phyloP scores from a whole-genome alignment of 768 basidiomycete genomes.

The Lepiota brunneoincarnata region DNA sequence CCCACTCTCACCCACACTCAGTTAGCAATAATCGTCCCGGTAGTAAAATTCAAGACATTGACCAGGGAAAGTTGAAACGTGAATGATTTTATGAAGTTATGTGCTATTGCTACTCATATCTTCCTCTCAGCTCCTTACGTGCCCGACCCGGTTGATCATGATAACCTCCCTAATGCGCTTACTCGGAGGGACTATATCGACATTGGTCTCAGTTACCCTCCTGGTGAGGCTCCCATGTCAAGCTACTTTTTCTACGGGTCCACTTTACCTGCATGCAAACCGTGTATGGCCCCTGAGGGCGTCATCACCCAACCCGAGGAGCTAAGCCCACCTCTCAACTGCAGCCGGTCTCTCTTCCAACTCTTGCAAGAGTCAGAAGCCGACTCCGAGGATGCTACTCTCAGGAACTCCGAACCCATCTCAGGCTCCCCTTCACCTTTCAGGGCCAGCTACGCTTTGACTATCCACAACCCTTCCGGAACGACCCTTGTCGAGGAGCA shows the following conservation, averaged over 20 bases:
- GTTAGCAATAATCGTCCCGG: neutral
- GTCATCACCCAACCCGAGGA: neutral
- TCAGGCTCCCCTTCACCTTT: neutral
- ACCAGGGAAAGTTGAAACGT: neutral
- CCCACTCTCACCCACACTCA: neutral
- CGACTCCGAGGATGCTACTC: neutral
- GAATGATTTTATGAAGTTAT: neutral
- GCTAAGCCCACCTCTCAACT: neutral
- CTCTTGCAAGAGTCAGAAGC: neutral
- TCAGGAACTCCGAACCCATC: neutral
- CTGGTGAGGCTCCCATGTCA: neutral
- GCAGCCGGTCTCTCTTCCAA: neutral
- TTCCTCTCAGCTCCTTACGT: neutral
- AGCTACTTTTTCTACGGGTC: conserved; percentile 6
- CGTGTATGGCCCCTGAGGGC: neutral
- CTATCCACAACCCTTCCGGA: neutral
- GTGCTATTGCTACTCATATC: neutral
- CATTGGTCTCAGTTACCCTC: neutral
- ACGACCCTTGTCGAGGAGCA: neutral
- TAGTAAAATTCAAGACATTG: neutral
- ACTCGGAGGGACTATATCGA: neutral
- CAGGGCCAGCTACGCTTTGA: too few relatives aligned
- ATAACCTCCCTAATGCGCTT: neutral
- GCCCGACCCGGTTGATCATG: neutral
- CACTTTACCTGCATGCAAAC: neutral